Evolutionary conservation across 1,284 basidiomycete species (phyloP), one percentile per base, ranked within the genome.

Genomic region (Fistulinella cinereoalba): DNA sequence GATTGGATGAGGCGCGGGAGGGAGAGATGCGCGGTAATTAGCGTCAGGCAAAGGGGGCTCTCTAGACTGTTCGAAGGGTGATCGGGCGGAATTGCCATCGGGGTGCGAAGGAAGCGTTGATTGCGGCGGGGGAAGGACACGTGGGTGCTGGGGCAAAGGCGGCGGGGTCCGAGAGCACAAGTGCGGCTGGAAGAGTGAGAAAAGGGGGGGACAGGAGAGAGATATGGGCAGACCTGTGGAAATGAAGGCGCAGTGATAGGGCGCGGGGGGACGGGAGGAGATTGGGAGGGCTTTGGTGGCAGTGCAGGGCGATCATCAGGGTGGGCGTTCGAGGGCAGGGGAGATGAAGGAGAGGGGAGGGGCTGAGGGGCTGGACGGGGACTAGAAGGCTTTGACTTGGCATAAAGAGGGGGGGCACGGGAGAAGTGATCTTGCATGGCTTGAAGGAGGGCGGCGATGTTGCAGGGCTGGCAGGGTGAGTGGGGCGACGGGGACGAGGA

Each of bases 351-450:
- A 46, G 65, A 40, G 59, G 68, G 39, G 49, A 44, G 43, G 21
- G 46, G 41, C 29, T 65, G 62, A 23, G 50, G 49, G 52, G 49
- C 44, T 45, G 52, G 50, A 23, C 38, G 56, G 28, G 46, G 53
- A 49, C 56, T 47, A 40, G 55, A 36, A 18, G 58, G 29, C 60
- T 71, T 75, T 15, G 92, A 88, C 68, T 88, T 94, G 32, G 95
- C 85, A 64, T 95, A 97, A 12, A 98, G 84, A 5, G 96, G 95
- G 36, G 96, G 95, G 49, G 85, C 79, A 22, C 74, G 73, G 8
- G 89, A 92, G 70, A 99, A 99, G 48, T 86, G 75, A 33, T 81
- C 77, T 56, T 88, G 85, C 73, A 93, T 79, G 18, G 80, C 79
- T 53, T 88, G 81, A 44, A 92, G 62, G 19, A 94, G 69, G 5